Conservation (phyloP, 345 rosid genomes). For the Acer campestre region DNA sequence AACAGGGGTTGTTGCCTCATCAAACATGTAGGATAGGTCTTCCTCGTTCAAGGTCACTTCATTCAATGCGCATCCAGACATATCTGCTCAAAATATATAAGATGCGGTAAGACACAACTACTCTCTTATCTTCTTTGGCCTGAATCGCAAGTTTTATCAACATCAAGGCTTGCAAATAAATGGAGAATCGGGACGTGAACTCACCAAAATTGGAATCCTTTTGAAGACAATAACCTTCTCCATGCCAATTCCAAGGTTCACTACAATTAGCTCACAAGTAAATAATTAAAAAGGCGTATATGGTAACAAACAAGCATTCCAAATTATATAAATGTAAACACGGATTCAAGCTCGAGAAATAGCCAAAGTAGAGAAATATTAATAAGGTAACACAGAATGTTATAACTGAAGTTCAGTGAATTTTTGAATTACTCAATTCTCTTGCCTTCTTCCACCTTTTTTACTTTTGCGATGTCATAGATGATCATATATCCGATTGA, state of each 20-base stretch:
- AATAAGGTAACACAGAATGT: background rate
- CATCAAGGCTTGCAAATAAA: slow-evolving; percentile 9
- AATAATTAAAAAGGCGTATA: background rate
- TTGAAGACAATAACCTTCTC: slow-evolving; percentile 30
- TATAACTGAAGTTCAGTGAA: background rate
- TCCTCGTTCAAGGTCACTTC: slow-evolving; percentile 72
- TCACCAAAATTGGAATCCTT: slow-evolving; percentile 32
- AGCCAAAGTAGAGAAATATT: background rate
- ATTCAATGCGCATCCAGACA: slow-evolving; percentile 42
- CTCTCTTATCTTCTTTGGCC: background rate
- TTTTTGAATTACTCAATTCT: background rate
- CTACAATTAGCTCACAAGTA: slow-evolving; percentile 29
- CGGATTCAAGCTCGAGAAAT: background rate
- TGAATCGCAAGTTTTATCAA: background rate
- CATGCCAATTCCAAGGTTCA: slow-evolving; percentile 46
- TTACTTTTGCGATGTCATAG: background rate
- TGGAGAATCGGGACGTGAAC: background rate
- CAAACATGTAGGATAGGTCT: slow-evolving; percentile 80
- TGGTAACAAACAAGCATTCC: background rate
- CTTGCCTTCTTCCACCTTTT: background rate
- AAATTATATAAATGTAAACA: background rate
- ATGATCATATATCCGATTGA: background rate
- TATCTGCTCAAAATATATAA: slow-evolving; percentile 26
- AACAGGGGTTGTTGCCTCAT: slow-evolving; percentile 80
- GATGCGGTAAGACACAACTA: background rate